Evolutionary conservation across 116 monocot species (phyloP), one percentile per base, ranked within the genome.

Genomic region (Posidonia oceanica): DNA sequence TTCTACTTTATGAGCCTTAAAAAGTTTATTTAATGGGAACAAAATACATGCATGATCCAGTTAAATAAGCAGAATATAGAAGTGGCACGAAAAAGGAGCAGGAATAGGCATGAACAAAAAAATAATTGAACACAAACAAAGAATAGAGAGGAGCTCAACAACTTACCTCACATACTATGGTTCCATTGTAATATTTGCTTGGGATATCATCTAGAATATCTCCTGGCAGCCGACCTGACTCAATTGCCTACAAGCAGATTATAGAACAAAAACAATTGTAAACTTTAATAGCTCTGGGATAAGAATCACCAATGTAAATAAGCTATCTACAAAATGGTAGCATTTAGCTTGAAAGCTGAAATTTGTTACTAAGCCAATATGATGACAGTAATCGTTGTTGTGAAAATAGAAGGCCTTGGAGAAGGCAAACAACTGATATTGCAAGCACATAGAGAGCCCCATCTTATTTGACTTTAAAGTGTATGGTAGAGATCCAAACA

Each of bases 131-230:
- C 6, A 15, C n/a, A 48, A n/a, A n/a, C 3, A 42, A 18, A 20
- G 10, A 20, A 22, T 18, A 52, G 16, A 10, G n/a, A 66, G 44
- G n/a, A 66, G 21, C 8, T 7, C n/a, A 48, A 18, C 18, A 16
- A 71, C 84, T 73, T 53, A 96, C 96, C 89, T 96, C 89, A 71
- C 96, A 96, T 10, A 96, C 62, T 74, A 91, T 56, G 54, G 83
- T 59, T 18, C 96, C 96, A 75, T 87, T 77, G 44, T 80, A 69
- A 78, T 77, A 96, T 66, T 88, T 96, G 87, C 84, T 82, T 16
- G 88, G 91, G 74, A 96, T 87, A 77, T 96, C 91, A 87, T 96
- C 96, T 53, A 96, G 80, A 70, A 87, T 80, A 77, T 91, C 91
- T 68, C 87, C 91, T 18, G 96, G 96, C 39, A 96, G 77, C 78